phyloP scores from a whole-genome alignment of 768 basidiomycete species.

The Coprinopsis marcescibilis region DNA sequence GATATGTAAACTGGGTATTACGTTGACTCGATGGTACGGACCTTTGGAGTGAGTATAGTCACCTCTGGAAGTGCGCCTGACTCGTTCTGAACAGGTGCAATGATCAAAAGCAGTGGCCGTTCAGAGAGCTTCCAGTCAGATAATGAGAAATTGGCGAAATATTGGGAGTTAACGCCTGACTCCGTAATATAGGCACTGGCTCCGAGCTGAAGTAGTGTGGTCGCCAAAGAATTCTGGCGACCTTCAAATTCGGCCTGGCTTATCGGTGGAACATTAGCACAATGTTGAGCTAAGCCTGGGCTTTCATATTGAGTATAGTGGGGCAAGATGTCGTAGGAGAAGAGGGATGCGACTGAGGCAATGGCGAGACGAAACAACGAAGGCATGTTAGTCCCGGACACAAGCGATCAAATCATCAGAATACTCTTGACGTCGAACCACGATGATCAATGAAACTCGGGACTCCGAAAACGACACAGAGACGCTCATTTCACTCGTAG shows the following conservation, averaged over 20 bases:
- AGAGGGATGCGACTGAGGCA: not conserved
- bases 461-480: slow-evolving; percentile 66
- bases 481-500: slow-evolving; percentile 59
- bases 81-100: slow-evolving; percentile 35
- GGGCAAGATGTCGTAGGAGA: not conserved
- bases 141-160: slow-evolving; percentile 66
- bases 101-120: slow-evolving; percentile 66
- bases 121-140: slow-evolving; percentile 69
- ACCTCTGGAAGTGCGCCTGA: slow-evolving; percentile 35
- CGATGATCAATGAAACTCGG: slow-evolving; percentile 26
- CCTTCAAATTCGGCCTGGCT: slow-evolving; percentile 35
- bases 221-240: slow-evolving; percentile 53
- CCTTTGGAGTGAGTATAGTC: slow-evolving; percentile 62
- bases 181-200: slow-evolving; percentile 74
- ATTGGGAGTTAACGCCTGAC: slow-evolving; percentile 66
- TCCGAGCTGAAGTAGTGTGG: slow-evolving; percentile 39
- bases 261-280: slow-evolving; percentile 46
- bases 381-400: not conserved
- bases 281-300: slow-evolving; percentile 30
- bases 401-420: not conserved
- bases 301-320: not conserved
- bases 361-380: slow-evolving; percentile 4
- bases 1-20: not conserved
- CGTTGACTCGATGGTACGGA: slow-evolving; percentile 7
- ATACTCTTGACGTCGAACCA: slow-evolving; percentile 3